Conservation (phyloP, 345 rosid genomes). For the Psidium guajava region DNA sequence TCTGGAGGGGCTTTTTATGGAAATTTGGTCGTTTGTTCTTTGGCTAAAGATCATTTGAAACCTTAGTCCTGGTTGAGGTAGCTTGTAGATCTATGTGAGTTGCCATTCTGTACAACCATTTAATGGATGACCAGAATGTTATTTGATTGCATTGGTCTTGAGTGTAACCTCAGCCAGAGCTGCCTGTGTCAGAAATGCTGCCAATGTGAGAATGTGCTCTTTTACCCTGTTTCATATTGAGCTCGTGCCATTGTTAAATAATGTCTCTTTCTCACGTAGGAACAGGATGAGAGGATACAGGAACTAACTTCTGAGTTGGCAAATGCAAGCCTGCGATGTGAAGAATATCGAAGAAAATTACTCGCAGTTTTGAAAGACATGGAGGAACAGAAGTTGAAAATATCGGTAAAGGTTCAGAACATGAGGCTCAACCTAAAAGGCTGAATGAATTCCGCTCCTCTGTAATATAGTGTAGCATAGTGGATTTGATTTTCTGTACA, state of each 20-base stretch:
- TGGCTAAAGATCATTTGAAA: neutral
- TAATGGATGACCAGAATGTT: neutral
- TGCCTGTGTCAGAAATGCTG: neutral
- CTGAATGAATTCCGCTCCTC: neutral
- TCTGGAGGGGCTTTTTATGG: neutral
- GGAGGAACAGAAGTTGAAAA: conserved; percentile 41
- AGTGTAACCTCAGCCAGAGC: neutral
- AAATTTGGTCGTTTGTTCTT: neutral
- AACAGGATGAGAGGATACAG: conserved; percentile 26
- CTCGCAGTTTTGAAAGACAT: conserved; percentile 29
- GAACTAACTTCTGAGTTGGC: conserved; percentile 22
- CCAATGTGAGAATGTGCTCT: neutral
- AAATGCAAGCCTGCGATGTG: conserved; percentile 29
- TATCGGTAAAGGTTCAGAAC: conserved; percentile 35
- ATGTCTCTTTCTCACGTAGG: conserved; percentile 10
- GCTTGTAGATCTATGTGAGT: neutral
- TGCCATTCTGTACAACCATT: neutral
- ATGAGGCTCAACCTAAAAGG: conserved; percentile 31
- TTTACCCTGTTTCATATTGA: neutral
- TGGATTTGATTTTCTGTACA: neutral
- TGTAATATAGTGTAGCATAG: neutral
- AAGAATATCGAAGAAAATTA: conserved; percentile 30
- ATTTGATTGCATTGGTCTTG: neutral
- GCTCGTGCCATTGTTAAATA: neutral
- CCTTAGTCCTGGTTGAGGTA: neutral